phyloP scores from a whole-genome alignment of 495 filamentous ascomycete genomes.

The Neurospora sp. region DNA sequence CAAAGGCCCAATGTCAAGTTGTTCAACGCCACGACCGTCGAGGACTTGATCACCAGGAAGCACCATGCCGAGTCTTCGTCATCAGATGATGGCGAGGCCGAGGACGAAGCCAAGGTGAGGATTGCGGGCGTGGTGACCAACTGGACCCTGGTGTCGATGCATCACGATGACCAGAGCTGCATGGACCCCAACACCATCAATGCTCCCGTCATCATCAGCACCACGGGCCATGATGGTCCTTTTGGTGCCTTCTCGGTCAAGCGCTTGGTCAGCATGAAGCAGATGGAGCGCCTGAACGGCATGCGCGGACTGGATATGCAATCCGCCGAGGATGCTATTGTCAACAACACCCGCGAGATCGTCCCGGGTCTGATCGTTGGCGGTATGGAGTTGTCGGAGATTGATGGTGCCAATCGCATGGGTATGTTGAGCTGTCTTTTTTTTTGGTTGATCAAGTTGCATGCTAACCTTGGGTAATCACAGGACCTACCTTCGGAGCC shows the following conservation, averaged over 20 bases:
- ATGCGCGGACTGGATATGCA: slow-evolving; percentile 93
- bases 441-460: neutral
- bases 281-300: slow-evolving; percentile 70
- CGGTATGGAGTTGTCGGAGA: slow-evolving; percentile 86
- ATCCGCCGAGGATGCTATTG: slow-evolving; percentile 79
- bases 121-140: slow-evolving; percentile 88
- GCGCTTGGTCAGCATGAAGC: slow-evolving; percentile 71
- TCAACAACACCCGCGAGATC: slow-evolving; percentile 79
- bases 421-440: slow-evolving; percentile 23
- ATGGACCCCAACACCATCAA: slow-evolving; percentile 97
- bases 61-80: slow-evolving; percentile 4
- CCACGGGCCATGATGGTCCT: slow-evolving; percentile 80
- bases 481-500: slow-evolving; percentile 55
- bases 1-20: slow-evolving; percentile 84
- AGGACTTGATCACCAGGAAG: slow-evolving; percentile 75
- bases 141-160: slow-evolving; percentile 84
- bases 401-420: slow-evolving; percentile 85
- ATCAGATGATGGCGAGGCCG: slow-evolving; percentile 23
- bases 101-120: slow-evolving; percentile 37
- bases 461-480: neutral
- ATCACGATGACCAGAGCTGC: slow-evolving; percentile 78
- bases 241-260: slow-evolving; percentile 86
- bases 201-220: slow-evolving; percentile 72
- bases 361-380: slow-evolving; percentile 81
- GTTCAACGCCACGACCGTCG: slow-evolving; percentile 86